Evolutionary conservation across 371 early-diverging fungal species (phyloP).

Genomic region (Rhizomucor miehei): DNA sequence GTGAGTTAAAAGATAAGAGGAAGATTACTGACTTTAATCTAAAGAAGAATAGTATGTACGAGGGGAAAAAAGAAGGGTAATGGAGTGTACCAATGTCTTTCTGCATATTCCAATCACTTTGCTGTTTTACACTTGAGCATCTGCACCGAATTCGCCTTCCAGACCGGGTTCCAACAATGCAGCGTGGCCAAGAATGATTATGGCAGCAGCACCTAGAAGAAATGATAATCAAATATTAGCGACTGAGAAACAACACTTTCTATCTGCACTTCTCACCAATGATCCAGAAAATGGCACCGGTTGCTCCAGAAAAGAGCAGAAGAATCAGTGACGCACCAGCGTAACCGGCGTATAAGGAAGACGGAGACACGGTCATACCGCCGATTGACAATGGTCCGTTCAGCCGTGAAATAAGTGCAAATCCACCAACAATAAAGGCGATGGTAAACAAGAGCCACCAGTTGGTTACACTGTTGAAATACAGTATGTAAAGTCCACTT

Average conservation of each 20-base stretch:
- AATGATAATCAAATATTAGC: background rate
- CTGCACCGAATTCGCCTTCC: constrained; percentile 59
- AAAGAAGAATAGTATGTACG: constrained; percentile 1
- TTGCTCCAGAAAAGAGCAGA: constrained; percentile 60
- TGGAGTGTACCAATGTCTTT: no score
- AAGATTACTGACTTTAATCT: background rate
- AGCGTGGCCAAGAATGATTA: constrained; percentile 62
- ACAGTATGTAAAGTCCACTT: background rate
- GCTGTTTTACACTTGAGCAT: constrained; percentile 37
- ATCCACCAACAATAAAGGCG: constrained; percentile 53
- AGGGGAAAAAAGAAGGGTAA: background rate
- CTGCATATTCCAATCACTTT: no score
- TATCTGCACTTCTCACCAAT: constrained; percentile 46
- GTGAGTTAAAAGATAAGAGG: background rate
- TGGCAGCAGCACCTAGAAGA: constrained; percentile 55
- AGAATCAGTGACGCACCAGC: constrained; percentile 49
- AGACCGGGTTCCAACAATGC: constrained; percentile 62
- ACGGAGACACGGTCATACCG: constrained; percentile 37
- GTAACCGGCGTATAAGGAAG: constrained; percentile 52
- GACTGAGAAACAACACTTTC: background rate
- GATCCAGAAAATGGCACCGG: constrained; percentile 68
- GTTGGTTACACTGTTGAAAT: constrained; percentile 49
- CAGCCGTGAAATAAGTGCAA: constrained; percentile 51
- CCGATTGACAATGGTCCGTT: constrained; percentile 51
- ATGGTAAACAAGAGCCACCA: constrained; percentile 56